phyloP scores from a whole-genome alignment of 73 alveolate genomes.

The Urostyla sp. region DNA sequence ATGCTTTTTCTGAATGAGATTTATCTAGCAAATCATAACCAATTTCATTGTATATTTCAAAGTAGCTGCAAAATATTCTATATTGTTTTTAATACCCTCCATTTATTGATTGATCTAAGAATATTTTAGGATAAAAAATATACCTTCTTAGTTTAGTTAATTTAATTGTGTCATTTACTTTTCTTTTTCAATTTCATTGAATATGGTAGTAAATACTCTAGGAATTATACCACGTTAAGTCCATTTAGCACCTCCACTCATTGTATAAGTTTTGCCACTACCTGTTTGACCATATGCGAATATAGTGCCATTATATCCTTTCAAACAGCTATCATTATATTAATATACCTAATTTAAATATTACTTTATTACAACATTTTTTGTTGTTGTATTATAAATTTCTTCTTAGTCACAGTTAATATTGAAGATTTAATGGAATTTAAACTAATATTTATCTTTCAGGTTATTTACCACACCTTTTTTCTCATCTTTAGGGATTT shows the following conservation, averaged over 20 bases:
- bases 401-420: conserved; percentile 87
- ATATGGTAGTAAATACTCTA: conserved; percentile 84
- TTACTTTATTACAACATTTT: conserved; percentile 75
- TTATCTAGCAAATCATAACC: conserved; percentile 95
- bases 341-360: background rate
- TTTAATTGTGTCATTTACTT: conserved; percentile 77
- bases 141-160: conserved; percentile 24
- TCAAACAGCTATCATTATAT: conserved; percentile 78
- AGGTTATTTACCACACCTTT: conserved; percentile 84
- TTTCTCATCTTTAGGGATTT: conserved; percentile 79
- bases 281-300: conserved; percentile 98
- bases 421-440: conserved; percentile 91
- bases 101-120: background rate
- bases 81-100: conserved; percentile 52
- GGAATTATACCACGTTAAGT: conserved; percentile 95
- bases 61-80: conserved; percentile 89
- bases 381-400: conserved; percentile 83
- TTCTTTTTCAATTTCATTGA: conserved; percentile 89
- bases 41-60: conserved; percentile 96
- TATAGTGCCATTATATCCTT: conserved; percentile 96
- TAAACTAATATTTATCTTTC: conserved; percentile 87
- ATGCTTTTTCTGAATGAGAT: conserved; percentile 83
- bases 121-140: background rate
- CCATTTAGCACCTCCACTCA: conserved; percentile 95
- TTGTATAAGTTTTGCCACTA: conserved; percentile 96